Conservation (phyloP, 495 filamentous ascomycete species). For the Penicilliopsis zonata region DNA sequence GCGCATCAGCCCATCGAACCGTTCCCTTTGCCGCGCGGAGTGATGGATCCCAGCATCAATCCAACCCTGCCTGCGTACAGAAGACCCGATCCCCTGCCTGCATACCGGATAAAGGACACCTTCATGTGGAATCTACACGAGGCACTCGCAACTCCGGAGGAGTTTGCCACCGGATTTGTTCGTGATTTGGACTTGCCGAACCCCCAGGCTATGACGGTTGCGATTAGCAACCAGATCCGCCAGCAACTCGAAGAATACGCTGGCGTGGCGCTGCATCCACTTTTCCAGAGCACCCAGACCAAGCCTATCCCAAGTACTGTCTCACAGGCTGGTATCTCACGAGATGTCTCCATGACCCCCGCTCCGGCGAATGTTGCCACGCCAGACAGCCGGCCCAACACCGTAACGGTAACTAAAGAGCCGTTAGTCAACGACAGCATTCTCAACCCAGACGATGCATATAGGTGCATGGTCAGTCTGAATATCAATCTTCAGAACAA, state of each 20-base stretch:
- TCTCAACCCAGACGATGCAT: slow-evolving; percentile 78
- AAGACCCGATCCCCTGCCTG: slow-evolving; percentile 61
- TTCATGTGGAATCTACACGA: slow-evolving; percentile 98
- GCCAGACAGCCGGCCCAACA: slow-evolving; percentile 28
- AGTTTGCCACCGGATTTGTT: slow-evolving; percentile 82
- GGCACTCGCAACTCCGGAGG: slow-evolving; percentile 83
- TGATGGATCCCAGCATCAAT: slow-evolving; percentile 49
- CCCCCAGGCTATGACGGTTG: slow-evolving; percentile 46
- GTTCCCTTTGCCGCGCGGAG: slow-evolving; percentile 51
- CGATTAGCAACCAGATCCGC: slow-evolving; percentile 88
- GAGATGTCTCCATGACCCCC: slow-evolving; percentile 42
- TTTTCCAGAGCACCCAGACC: slow-evolving; percentile 54
- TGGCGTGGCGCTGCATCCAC: slow-evolving; percentile 81
- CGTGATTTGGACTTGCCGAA: slow-evolving; percentile 90
- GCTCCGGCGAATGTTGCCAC: slow-evolving; percentile 34
- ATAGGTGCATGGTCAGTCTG: slow-evolving; percentile 79
- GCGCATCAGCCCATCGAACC: slow-evolving; percentile 64
- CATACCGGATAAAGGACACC: slow-evolving; percentile 79
- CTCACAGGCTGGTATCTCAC: slow-evolving; percentile 24
- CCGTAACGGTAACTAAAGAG: slow-evolving; percentile 29
- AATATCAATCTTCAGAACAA: slow-evolving; percentile 88
- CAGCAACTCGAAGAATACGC: slow-evolving; percentile 95
- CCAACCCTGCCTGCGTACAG: slow-evolving; percentile 62
- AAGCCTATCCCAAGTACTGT: slow-evolving; percentile 24
- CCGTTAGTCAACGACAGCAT: slow-evolving; percentile 39